These are phyloP conservation scores for Aspergillus novoparasiticus DNA, from an alignment of 2,329 filamentous ascomycete genomes.

Conservation along the genomic window DNA sequence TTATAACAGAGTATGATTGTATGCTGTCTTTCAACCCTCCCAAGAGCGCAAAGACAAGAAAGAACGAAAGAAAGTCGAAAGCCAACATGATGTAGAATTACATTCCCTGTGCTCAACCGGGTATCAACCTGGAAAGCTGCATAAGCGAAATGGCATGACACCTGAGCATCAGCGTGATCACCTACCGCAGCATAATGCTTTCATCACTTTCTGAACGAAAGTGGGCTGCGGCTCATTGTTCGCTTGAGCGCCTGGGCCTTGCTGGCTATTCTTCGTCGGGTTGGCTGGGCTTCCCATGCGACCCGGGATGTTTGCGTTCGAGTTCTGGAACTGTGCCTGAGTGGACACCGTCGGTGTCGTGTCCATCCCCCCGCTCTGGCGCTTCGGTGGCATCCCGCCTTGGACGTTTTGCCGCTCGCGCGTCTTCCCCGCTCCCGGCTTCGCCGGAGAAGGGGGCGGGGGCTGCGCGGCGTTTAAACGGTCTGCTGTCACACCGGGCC, in stretches of 20 bases:
- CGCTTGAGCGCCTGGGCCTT: constrained; percentile 58
- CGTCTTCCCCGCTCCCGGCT: constrained; percentile 72
- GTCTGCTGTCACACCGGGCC: constrained; percentile 71
- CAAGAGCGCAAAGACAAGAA: constrained; percentile 17
- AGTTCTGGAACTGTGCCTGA: constrained; percentile 95
- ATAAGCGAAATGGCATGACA: constrained; percentile 23
- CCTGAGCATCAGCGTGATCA: constrained; percentile 28
- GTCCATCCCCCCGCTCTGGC: constrained; percentile 68
- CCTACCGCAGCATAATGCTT: constrained; percentile 84
- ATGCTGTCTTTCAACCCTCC: constrained; percentile 22
- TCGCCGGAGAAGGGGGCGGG: constrained; percentile 82
- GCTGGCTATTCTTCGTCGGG: constrained; percentile 61
- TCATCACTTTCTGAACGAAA: constrained; percentile 90
- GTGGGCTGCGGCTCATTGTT: constrained; percentile 71
- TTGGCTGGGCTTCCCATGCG: constrained; percentile 62
- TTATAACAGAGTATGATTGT: constrained; percentile 21
- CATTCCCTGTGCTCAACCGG: constrained; percentile 20
- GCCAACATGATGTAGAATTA: constrained; percentile 27
- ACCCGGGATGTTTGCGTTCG: constrained; percentile 77
- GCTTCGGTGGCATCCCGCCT: constrained; percentile 72
- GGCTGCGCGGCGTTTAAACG: constrained; percentile 94
- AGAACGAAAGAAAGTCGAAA: constrained; percentile 24
- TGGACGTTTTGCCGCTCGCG: constrained; percentile 74
- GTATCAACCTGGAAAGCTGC: constrained; percentile 39
- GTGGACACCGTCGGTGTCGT: constrained; percentile 87